A percentile compares a stretch with the other conserved stretches of the same genome.
These are phyloP conservation scores for Fimicolochytrium jonesii DNA, from an alignment of 192 early-diverging fungal species.

Conservation along the genomic window DNA sequence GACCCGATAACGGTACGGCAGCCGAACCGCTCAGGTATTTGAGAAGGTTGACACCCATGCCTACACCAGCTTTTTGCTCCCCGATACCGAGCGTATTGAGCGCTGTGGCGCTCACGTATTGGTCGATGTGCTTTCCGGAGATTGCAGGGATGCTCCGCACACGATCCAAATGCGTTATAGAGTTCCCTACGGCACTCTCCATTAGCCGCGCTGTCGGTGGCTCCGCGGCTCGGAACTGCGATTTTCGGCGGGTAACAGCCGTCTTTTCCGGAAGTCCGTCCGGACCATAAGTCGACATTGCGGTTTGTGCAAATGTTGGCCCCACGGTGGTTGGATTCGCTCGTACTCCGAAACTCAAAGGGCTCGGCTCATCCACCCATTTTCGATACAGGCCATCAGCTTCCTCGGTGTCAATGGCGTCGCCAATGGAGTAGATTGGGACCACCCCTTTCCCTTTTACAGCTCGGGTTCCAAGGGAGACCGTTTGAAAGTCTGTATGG, in stretches of 20 bases:
- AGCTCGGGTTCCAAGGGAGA: constrained; percentile 23
- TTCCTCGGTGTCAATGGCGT: constrained; percentile 11
- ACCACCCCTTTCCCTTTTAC: constrained; percentile 48
- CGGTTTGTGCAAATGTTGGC: background rate
- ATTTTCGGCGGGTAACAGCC: background rate
- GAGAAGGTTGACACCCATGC: background rate
- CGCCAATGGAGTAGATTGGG: constrained; percentile 28
- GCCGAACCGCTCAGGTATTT: constrained; percentile 5
- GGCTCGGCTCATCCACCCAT: background rate
- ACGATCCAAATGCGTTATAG: background rate
- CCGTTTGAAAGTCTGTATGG: constrained; percentile 25
- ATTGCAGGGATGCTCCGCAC: constrained; percentile 9
- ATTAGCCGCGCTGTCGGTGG: too few relatives aligned
- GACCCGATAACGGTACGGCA: background rate
- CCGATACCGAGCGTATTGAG: background rate
- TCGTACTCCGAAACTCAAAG: background rate
- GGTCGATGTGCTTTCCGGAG: background rate
- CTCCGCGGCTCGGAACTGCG: too few relatives aligned
- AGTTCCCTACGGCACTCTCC: too few relatives aligned
- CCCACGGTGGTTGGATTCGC: background rate
- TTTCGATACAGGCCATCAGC: background rate
- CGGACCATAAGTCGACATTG: too few relatives aligned
- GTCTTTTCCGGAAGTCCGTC: too few relatives aligned
- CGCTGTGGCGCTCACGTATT: constrained; percentile 4
- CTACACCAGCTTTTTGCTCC: background rate